A percentile compares a stretch with the other conserved stretches of the same genome.
Conservation (phyloP, 2,329 filamentous ascomycete species). For the Diplodia seriata region DNA sequence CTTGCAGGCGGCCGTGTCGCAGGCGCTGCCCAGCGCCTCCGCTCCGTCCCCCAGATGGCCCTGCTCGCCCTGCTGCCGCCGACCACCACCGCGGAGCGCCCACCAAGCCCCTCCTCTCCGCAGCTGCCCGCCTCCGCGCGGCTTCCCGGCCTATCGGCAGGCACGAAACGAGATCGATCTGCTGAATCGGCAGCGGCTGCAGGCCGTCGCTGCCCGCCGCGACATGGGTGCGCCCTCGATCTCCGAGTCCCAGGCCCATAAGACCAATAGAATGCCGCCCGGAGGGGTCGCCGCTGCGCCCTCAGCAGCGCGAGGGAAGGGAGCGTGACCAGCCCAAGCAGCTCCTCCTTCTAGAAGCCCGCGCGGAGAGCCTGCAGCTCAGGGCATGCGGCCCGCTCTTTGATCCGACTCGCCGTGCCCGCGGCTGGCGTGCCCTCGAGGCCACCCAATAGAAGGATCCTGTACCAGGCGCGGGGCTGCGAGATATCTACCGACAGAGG, state of each 20-base stretch:
- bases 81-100: slow-evolving; percentile 5
- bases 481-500: slow-evolving; percentile 28
- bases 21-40: slow-evolving; percentile 19
- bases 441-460: slow-evolving; percentile 29
- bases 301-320: slow-evolving; percentile 9
- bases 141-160: slow-evolving; percentile 22
- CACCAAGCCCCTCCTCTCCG: neutral
- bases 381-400: slow-evolving; percentile 30
- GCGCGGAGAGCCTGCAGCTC: slow-evolving; percentile 15
- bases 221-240: slow-evolving; percentile 29
- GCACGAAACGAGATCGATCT: slow-evolving; percentile 31
- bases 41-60: slow-evolving; percentile 15
- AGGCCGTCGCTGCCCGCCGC: slow-evolving; percentile 27
- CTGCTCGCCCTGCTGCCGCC: slow-evolving; percentile 1
- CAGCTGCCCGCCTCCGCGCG: slow-evolving; percentile 2
- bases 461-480: slow-evolving; percentile 24
- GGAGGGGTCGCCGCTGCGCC: slow-evolving; percentile 20
- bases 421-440: slow-evolving; percentile 21
- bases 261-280: slow-evolving; percentile 24
- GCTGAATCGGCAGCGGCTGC: slow-evolving; percentile 27
- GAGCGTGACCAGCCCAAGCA: slow-evolving; percentile 27
- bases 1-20: slow-evolving; percentile 20
- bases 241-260: slow-evolving; percentile 27
- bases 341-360: slow-evolving; percentile 26
- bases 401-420: slow-evolving; percentile 31